Evolutionary conservation across 495 filamentous ascomycete genomes (phyloP), one percentile per base, ranked within the genome.

Genomic region (Choiromyces venosus): DNA sequence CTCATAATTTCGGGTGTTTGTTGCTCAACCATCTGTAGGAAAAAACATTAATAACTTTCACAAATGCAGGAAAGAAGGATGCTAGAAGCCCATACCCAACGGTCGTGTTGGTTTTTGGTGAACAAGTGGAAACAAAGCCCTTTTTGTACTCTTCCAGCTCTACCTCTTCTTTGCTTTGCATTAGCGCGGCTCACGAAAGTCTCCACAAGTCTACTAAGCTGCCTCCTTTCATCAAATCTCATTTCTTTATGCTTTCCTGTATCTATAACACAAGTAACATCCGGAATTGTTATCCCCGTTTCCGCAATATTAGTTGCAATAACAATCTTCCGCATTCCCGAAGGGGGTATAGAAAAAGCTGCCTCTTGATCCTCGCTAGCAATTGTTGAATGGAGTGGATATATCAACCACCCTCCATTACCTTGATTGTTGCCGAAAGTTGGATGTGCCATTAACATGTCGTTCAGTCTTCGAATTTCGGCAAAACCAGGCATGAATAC

Each of bases 261-360:
- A 82, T 98, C 94, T 72, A 98, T 90, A 37, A 98, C 94, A 77
- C 93, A 96, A 6, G 94, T 97, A 44, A 98, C 90, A 82, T 97
- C 94, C 1, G 94, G 94, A 76, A 98, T 98, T 0, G 94, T 98
- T 78, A 98, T 96, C 83, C 93, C 94, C 0, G 94, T 98, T 80
- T 98, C 94, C 35, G 94, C 94, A 79, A 98, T 97, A 79, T 98
- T 98, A 12, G 94, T 99, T 7, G 94, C 92, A 65, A 97, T 87
- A 5, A 97, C 93, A 73, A 97, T 95, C 83, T 97, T 98, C 71
- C 93, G 86, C 56, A 88, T 86, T 9, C 92, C 94, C 21, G 86
- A 85, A 1, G 93, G 93, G 12, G 95, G 94, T 4, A 97, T 84
- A 1, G 90, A 84, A 80, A 99, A 97, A 2, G 94, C 95, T 65